Evolutionary conservation across 164 flowering plant genomes (phyloP), one percentile per base, ranked within the genome.

Genomic region (Stephania cephalantha): DNA sequence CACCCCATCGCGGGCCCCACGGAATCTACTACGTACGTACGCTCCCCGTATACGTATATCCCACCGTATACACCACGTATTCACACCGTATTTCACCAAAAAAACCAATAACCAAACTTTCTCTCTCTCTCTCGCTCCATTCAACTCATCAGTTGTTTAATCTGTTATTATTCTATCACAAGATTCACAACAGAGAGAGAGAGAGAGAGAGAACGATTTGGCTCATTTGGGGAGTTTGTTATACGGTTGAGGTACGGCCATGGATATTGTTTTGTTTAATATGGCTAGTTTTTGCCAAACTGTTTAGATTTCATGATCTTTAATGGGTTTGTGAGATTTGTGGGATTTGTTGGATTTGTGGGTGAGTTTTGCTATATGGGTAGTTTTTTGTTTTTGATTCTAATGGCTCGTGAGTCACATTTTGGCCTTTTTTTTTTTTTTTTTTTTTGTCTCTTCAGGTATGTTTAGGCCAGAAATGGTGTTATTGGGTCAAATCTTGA

Each of bases 401-500:
- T 8, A 12, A 48, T 50, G 55, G 55, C 15, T 50, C 9, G 42
- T 50, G 55, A 50, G 55, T 50, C 55, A 50, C 55, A 4, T 67
- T 25, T 67, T 67, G 31, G 13, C 15, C 15, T 50, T 0, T 50
- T 25, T 25, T 48, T 64, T 72, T 30, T 72, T 3, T 50, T 0
- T 50, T 25, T 25, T 48, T 64, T 72, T 30, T 72, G 78, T 74
- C 72, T 74, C 74, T 80, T 69, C 79, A 83, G 79, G 85, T 63
- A 65, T 68, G 55, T 46, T 68, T 71, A 35, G 42, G 83, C 45
- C 52, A 61, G 66, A 70, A 35, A 70, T 7, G 52, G 17, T 75
- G 71, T 79, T 22, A 29, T 81, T 83, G 79, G 80, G 79, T 82
- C 66, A 35, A 35, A 35, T 61, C 79, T 83, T 80, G 81, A 76